A percentile compares a stretch with the other conserved stretches of the same genome.
Evolutionary conservation across 306 rosid genomes (phyloP).

Genomic region (Leucaena leucocephala): DNA sequence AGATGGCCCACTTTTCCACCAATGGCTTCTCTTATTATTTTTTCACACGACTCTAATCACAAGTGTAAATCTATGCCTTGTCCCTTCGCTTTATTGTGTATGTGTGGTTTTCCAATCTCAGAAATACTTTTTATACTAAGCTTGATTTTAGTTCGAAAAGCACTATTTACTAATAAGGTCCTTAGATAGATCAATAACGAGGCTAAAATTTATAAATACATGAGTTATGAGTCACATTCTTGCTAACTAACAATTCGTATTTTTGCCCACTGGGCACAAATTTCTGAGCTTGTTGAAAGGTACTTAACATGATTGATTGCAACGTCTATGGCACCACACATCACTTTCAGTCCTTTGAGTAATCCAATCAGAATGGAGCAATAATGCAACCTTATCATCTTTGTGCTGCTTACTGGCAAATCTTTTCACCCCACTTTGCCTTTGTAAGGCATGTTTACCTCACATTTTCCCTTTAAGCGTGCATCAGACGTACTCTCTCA

Average conservation of each 20-base stretch:
- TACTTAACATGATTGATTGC: background rate
- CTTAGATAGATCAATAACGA: no score
- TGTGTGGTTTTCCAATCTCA: background rate
- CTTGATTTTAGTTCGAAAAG: no score
- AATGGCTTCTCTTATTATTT: background rate
- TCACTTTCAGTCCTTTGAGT: constrained; percentile 35
- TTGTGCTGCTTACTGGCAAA: background rate
- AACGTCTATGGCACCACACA: constrained; percentile 33
- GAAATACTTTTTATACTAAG: no score
- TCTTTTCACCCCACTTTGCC: background rate
- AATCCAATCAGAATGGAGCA: constrained; percentile 39
- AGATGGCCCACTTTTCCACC: background rate
- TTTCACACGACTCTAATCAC: background rate
- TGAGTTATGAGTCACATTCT: background rate
- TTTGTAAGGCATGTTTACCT: background rate
- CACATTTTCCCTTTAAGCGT: background rate
- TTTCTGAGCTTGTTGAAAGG: background rate
- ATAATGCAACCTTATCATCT: constrained; percentile 43
- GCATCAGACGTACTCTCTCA: background rate
- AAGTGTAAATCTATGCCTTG: background rate
- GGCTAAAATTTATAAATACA: background rate
- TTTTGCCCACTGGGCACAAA: background rate
- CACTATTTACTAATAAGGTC: no score
- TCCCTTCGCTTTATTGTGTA: background rate
- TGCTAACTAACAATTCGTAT: background rate